Evolutionary conservation across 192 early-diverging fungal species (phyloP), one percentile per base, ranked within the genome.

Genomic region (Podochytrium sp.): DNA sequence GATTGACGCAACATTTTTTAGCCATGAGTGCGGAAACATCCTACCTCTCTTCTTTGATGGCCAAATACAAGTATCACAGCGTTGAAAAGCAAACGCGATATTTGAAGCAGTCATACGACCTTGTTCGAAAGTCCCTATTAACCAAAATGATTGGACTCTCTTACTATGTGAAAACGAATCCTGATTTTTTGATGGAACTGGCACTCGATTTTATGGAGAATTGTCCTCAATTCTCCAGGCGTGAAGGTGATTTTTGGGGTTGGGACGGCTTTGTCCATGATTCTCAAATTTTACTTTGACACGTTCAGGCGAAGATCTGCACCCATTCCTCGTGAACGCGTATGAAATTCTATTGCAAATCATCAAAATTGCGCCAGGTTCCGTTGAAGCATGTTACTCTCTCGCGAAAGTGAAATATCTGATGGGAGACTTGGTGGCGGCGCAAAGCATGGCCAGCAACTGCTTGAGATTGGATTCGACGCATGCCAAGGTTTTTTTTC

Each of bases 121-220:
- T 78, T 33, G 39, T 59, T 6, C 41, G 74, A 32, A 75, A 75
- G 56, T 57, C 47, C 33, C 37, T 70, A 20, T 65, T 12, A 2
- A 61, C 10, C 43, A 74, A 77, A 75, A 73, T 37, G 10, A 27
- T 65, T 25, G 83, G 79, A 23, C 71, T 83, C 3, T 68, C 73
- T 16, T 88, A 79, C 72, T 84, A 80, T 72, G 69, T 75, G 1
- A 52, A 70, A 27, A 64, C 80, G 6, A 83, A 84, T 61, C 84
- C 84, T 2, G 84, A 81, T 38, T 81, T 84, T 40, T 56, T 88
- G 14, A 42, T 85, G 37, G 78, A 81, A 35, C 73, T 84, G 2
- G 80, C 74, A 14, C 34, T 60, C 30, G 79, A 82, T 37, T 77
- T 77, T 34, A 34, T 82, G 64, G 80, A 84, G 38, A 75, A 76